Evolutionary conservation across 179 eudicot genomes (phyloP), one percentile per base, ranked within the genome.

Genomic region (Beta macrorhiza): DNA sequence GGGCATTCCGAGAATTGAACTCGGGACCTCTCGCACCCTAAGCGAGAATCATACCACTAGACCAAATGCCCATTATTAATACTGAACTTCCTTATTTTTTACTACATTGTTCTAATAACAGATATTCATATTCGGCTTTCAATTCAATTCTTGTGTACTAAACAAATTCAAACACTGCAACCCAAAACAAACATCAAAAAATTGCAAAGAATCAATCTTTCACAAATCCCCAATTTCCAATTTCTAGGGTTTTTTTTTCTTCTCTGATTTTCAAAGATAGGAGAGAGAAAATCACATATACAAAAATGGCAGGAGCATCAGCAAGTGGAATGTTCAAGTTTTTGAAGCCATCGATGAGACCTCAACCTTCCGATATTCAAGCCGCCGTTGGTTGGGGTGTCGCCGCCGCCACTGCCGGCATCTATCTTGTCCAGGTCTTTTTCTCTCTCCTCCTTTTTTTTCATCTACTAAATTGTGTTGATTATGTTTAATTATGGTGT

Each of bases 11-110:
- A 93, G 93, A 93, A 92, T 93, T 89, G 95, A 92, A 93, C 93
- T 93, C 91, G 91, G 92, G 95, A 93, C 95, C 97, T 93, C 97
- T 92, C 95, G 92, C 94, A 93, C 93, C 93, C 98, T 88, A 92
- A 93, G 97, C 95, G 92, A 92, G 97, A 92, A 92, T 93, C 97
- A 91, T 92, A 92, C 93, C 95, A 92, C 93, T 88, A 89, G 98
- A 92, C 98, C 97, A 90, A 89, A 91, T 90, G 91, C 91, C 93
- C 93, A 8, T 4, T 19, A 0, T n/a, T 70, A 6, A 1, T 2
- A 0, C 19, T 8, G 0, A 5, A 1, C 42, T 37, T 1, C 42
- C 42, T 2, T 37, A 37, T 29, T 29, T 29, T 29, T 1, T 29
- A 0, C 1, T 29, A 29, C 32, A 29, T 0, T 29, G 1, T 29